phyloP scores from a whole-genome alignment of 192 early-diverging fungal genomes.

The Backusella westeae region DNA sequence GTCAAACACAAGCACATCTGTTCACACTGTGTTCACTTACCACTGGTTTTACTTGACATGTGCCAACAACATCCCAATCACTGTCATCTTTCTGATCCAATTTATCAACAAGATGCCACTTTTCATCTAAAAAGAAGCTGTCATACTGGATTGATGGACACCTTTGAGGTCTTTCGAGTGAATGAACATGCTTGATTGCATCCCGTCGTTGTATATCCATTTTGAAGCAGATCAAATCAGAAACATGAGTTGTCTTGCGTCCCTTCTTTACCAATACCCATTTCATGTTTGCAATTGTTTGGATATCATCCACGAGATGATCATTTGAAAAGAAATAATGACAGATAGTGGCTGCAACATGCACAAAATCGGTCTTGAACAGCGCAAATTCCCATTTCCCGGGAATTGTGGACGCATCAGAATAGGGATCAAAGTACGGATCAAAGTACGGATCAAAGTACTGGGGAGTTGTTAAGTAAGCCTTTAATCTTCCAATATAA shows the following conservation, averaged over 20 bases:
- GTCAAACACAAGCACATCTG: not conserved
- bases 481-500: not conserved
- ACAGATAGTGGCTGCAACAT: not conserved
- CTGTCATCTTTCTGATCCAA: not conserved
- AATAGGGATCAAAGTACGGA: not conserved
- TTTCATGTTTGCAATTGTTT: not conserved
- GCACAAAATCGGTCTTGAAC: not conserved
- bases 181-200: not conserved
- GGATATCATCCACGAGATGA: not conserved
- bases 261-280: not conserved
- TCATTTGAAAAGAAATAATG: not conserved
- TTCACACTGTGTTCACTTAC: not conserved
- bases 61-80: not conserved
- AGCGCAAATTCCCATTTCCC: not conserved
- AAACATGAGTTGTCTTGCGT: not conserved
- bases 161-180: not conserved
- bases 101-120: not conserved
- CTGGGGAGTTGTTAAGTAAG: not conserved
- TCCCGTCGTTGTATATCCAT: not conserved
- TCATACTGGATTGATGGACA: not conserved
- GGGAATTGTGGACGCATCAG: not conserved
- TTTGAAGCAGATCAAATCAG: not conserved
- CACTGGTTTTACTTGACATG: not conserved
- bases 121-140: not conserved
- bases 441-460: not conserved